phyloP scores from a whole-genome alignment of 2,329 filamentous ascomycete species.

The Dactylellina cionopaga region DNA sequence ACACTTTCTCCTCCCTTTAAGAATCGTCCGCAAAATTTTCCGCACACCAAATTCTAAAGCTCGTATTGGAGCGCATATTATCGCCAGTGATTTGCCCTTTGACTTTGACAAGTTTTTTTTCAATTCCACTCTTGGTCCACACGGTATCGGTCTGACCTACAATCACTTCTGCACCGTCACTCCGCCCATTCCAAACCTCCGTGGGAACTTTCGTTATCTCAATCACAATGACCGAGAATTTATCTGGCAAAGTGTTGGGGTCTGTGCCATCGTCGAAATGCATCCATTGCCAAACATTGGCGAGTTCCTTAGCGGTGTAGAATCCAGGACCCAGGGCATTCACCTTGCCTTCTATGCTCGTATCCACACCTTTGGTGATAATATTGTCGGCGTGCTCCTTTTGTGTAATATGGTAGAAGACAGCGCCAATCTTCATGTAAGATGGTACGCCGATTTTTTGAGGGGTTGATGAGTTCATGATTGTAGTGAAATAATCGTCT shows the following conservation, averaged over 20 bases:
- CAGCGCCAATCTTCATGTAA: background rate
- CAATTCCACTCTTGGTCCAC: slow-evolving; percentile 6
- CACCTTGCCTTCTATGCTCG: background rate
- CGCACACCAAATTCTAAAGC: background rate
- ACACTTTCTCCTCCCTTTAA: background rate
- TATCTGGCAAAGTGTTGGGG: background rate
- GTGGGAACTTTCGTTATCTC: background rate
- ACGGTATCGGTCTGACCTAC: background rate
- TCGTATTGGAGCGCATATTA: background rate
- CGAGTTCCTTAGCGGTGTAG: background rate
- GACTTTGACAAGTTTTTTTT: background rate
- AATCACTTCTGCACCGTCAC: background rate
- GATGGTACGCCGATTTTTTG: background rate
- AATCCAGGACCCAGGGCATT: slow-evolving; percentile 5
- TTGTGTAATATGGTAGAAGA: slow-evolving; percentile 1
- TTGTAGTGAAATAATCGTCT: slow-evolving; percentile 6
- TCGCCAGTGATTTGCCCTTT: background rate
- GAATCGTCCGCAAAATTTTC: background rate
- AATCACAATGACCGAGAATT: background rate
- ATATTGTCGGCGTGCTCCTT: background rate
- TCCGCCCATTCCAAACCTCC: background rate
- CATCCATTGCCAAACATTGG: slow-evolving; percentile 2
- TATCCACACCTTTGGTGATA: background rate
- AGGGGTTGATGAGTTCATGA: background rate
- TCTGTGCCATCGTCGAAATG: background rate